Percentiles rank a stretch among this genome's conserved stretches.
These are phyloP conservation scores for Curvularia verruculosa DNA, from an alignment of 2,329 filamentous ascomycete genomes.

Conservation along the genomic window DNA sequence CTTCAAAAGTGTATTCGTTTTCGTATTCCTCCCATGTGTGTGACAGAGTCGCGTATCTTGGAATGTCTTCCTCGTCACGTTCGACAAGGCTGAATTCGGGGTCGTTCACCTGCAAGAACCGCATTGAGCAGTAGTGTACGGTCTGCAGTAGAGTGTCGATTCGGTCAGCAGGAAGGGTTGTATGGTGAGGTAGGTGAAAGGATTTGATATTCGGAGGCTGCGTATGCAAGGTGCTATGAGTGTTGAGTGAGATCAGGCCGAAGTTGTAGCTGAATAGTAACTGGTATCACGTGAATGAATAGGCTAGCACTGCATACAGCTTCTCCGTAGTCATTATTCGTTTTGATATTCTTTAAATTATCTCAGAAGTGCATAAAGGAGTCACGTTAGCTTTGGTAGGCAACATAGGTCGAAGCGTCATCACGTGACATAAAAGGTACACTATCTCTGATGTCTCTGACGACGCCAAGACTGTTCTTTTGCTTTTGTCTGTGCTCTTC, in stretches of 20 bases:
- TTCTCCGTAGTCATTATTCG: too few relatives aligned
- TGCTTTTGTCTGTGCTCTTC: background rate
- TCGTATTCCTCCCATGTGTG: background rate
- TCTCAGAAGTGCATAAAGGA: too few relatives aligned
- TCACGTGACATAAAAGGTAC: background rate
- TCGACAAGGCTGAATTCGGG: slow-evolving; percentile 5
- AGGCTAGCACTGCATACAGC: too few relatives aligned
- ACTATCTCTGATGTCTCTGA: background rate
- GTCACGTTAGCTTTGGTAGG: too few relatives aligned
- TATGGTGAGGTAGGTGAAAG: background rate
- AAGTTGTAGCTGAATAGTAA: background rate
- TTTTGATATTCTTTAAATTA: too few relatives aligned
- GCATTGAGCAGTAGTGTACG: background rate
- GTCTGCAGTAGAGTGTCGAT: background rate
- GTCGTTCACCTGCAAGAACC: slow-evolving; percentile 4
- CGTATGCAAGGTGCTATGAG: background rate
- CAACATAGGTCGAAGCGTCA: background rate
- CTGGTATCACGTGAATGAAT: background rate
- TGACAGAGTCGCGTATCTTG: background rate
- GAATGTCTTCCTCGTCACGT: background rate
- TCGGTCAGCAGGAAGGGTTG: accelerated
- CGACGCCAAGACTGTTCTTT: slow-evolving; percentile 3
- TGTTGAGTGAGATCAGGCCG: background rate
- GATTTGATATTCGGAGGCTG: background rate
- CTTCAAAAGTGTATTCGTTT: background rate